Percentiles rank a stretch among this genome's conserved stretches.
These are phyloP conservation scores for Corylus americana DNA, from an alignment of 306 rosid species.

Conservation along the genomic window DNA sequence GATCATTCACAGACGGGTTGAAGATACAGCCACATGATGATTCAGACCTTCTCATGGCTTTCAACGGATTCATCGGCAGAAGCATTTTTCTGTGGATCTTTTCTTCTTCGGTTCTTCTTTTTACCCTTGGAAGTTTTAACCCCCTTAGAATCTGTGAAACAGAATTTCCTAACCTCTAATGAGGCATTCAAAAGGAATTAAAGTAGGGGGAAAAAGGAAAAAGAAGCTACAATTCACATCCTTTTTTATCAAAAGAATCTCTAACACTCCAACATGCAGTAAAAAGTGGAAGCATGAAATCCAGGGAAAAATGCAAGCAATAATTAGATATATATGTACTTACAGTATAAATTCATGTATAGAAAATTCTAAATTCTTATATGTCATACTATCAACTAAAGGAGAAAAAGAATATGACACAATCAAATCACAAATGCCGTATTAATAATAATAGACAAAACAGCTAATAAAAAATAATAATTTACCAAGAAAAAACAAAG, in stretches of 20 bases:
- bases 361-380: background rate
- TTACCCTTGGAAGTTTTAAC: slow-evolving; percentile 69
- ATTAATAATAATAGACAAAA: background rate
- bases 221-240: slow-evolving; percentile 16
- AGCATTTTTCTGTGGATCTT: slow-evolving; percentile 66
- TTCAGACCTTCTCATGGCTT: slow-evolving; percentile 49
- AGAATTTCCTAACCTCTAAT: slow-evolving; percentile 27
- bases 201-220: background rate
- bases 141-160: slow-evolving; percentile 67
- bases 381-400: background rate
- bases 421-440: background rate
- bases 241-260: slow-evolving; percentile 2
- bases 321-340: background rate
- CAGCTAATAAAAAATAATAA: background rate
- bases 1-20: background rate
- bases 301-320: background rate
- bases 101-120: slow-evolving; percentile 88
- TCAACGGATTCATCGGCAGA: slow-evolving; percentile 51
- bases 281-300: slow-evolving; percentile 10
- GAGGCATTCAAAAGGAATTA: slow-evolving; percentile 17
- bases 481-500: background rate
- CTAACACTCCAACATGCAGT: slow-evolving; percentile 17
- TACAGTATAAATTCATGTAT: background rate
- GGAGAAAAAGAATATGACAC: background rate
- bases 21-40: slow-evolving; percentile 21